Evolutionary conservation across 441 rosid genomes (phyloP), one percentile per base, ranked within the genome.

Genomic region (Theobroma grandiflorum): DNA sequence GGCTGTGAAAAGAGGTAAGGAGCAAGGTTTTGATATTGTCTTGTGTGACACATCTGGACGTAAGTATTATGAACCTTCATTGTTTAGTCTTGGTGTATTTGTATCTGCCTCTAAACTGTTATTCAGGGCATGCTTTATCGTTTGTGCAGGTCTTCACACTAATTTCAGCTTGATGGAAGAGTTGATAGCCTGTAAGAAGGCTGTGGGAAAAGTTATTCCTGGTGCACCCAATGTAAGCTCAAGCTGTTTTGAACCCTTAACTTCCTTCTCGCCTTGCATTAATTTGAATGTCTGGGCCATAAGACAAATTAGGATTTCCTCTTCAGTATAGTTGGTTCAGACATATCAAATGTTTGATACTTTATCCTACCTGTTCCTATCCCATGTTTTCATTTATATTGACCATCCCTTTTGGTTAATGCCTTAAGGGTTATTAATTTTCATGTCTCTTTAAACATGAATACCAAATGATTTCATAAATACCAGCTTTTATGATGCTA

Each of bases 11-110:
- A 87, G 85, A 85, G 98, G 98, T 80, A 93, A 94, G 83, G 91
- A 91, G 70, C 86, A 92, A 86, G 97, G 96, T 81, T 92, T 88
- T 82, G 98, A 96, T 81, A 78, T 91, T 83, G 98, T 96, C 72
- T 82, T 96, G 80, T 93, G 99, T 72, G 99, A 92, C 79, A 96
- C 98, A 43, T 96, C 99, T 77, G 99, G 99, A 86, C 99, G 98
- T 96, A 88, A 88, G 98, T 86, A 65, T 72, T 49, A n/a, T 42
- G 66, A 80, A 57, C 73, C 67, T 85, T 67, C 43, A 59, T 74
- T 20, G 52, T 42, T 79, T 16, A 64, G 68, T 77, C 37, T 69
- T 26, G 15, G 43, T 57, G 53, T 35, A 12, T 47, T 64, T 76
- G 68, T 53, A 5, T 72, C 33, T 37, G 57, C 71, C 45, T 80